phyloP scores from a whole-genome alignment of 2,329 filamentous ascomycete species.

The Rhynchosporium secalis region DNA sequence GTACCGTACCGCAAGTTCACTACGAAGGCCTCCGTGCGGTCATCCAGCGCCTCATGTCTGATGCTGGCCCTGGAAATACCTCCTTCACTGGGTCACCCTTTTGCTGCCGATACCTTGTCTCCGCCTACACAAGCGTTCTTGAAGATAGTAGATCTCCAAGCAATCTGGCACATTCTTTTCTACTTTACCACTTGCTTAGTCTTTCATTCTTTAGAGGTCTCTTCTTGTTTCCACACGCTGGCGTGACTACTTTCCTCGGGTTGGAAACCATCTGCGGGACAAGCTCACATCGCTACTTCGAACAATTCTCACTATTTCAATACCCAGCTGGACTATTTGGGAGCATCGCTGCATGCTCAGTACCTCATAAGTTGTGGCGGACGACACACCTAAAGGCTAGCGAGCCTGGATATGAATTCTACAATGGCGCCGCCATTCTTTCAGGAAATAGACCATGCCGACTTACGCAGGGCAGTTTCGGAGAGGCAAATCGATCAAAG shows the following conservation, averaged over 20 bases:
- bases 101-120: conserved; percentile 19
- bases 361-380: conserved; percentile 29
- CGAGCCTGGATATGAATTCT: conserved; percentile 34
- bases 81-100: not conserved
- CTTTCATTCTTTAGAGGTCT: conserved; percentile 17
- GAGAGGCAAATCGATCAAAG: conserved; percentile 1
- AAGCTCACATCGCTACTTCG: conserved; percentile 15
- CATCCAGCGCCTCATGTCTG: conserved; percentile 14
- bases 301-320: not conserved
- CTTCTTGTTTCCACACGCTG: conserved; percentile 36
- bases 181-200: conserved; percentile 24
- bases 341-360: conserved; percentile 32
- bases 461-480: conserved; percentile 20
- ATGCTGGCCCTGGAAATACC: conserved; percentile 18
- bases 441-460: conserved; percentile 23
- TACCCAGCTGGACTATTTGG: conserved; percentile 13
- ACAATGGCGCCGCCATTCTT: conserved; percentile 37
- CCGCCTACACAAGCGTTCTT: conserved; percentile 22
- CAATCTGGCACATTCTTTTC: conserved; percentile 27
- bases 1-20: conserved; percentile 7
- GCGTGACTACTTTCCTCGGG: conserved; percentile 36
- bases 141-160: conserved; percentile 22
- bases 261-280: conserved; percentile 25
- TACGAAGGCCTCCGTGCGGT: conserved; percentile 13
- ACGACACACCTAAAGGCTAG: conserved; percentile 26